Evolutionary conservation across 2,329 filamentous ascomycete species (phyloP), one percentile per base, ranked within the genome.

Genomic region (Fusarium buharicum): DNA sequence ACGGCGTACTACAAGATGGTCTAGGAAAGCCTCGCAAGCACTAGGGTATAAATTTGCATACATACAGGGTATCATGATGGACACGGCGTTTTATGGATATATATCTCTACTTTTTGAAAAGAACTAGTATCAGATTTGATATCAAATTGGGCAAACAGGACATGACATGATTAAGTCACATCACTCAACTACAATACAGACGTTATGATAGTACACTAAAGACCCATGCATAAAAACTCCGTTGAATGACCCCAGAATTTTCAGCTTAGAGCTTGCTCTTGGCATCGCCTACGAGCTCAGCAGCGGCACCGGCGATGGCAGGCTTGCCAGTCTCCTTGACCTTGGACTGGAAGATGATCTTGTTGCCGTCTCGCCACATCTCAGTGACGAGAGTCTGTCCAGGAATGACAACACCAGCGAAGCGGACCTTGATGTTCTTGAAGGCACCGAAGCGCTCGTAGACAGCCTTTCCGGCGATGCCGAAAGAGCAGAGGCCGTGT

Each of bases 401-500:
- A 0, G 92, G 93, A 54, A 93, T 76, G 12, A 97, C 93, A 10
- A 90, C 88, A 52, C 93, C 92, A 2, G 92, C 92, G 75, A 97
- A 97, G 64, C 93, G 84, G 20, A 96, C 93, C 84, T 97, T 97
- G 81, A 97, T 88, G 80, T 93, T 96, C 83, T 90, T 92, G 80
- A 90, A 93, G 41, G 85, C 79, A 4, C 95, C 95, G 72, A 88
- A 98, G 62, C 83, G 89, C 78, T 92, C 86, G 75, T 93, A 90
- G 34, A 99, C 87, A 58, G 94, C 93, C 84, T 97, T 97, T 65
- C 90, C 92, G 14, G 91, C 89, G 66, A 98, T 87, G 68, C 95
- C 95, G 72, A 99, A 94, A 75, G 89, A 95, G 85, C 93, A 97
- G 33, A 99, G 86, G n/a, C 95, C 95, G 81, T 99, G 95, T 50